Conservation (phyloP, 768 basidiomycete species). For the Tulasnella sp. region DNA sequence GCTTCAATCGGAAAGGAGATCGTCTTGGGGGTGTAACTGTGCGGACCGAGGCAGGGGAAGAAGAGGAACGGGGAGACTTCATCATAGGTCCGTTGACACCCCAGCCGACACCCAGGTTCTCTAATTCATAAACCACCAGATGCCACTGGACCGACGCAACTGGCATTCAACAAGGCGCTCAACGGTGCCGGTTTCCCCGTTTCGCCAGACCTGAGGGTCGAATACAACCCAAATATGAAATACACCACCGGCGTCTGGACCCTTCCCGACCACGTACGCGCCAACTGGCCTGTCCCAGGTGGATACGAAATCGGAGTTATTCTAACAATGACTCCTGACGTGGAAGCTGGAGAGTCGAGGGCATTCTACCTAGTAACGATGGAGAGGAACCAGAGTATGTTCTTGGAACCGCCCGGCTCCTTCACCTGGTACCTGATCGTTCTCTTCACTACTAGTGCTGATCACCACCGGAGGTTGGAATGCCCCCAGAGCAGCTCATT, state of each 20-base stretch:
- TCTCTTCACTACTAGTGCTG: neutral
- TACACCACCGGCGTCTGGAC: slow-evolving; percentile 1
- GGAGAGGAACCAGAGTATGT: slow-evolving; percentile 2
- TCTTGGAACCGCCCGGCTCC: too few relatives aligned
- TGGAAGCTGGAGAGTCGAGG: neutral
- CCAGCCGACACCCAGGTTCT: too few relatives aligned
- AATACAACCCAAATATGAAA: slow-evolving; percentile 16
- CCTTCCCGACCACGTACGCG: slow-evolving; percentile 3
- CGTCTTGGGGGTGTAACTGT: neutral
- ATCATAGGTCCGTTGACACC: neutral
- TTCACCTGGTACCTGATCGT: neutral
- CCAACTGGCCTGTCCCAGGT: neutral
- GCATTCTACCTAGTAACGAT: neutral
- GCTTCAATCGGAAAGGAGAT: neutral
- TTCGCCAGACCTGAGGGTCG: neutral
- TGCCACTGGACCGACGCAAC: slow-evolving; percentile 12
- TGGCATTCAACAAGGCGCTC: neutral
- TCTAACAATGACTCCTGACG: neutral
- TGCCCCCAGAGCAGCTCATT: neutral
- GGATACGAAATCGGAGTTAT: neutral
- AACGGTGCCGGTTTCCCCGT: neutral
- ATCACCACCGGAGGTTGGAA: slow-evolving; percentile 10
- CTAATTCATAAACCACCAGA: neutral
- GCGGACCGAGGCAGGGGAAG: neutral
- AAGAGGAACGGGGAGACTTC: neutral